phyloP scores from a whole-genome alignment of 352 stramenopile genomes.

The Phytophthora aleatoria region DNA sequence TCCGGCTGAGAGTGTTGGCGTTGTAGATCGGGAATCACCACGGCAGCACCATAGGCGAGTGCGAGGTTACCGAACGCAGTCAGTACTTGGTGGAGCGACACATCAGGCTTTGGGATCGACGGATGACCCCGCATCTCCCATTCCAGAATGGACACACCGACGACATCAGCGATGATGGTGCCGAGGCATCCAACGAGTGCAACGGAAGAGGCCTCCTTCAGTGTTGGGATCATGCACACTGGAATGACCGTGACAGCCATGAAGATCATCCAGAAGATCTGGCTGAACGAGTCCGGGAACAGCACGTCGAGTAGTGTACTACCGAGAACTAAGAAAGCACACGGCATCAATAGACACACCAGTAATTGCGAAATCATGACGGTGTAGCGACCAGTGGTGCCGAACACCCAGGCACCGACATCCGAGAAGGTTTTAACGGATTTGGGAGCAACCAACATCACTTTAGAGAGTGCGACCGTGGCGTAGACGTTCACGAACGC shows the following conservation, averaged over 20 bases:
- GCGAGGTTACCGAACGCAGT: constrained; percentile 40
- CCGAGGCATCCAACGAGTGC: constrained; percentile 36
- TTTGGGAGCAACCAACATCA: constrained; percentile 39
- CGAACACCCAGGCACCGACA: constrained; percentile 51
- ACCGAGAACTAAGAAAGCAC: constrained; percentile 56
- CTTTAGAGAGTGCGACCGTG: constrained; percentile 46
- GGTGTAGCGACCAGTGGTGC: constrained; percentile 41
- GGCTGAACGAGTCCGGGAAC: constrained; percentile 54
- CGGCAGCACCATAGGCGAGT: constrained; percentile 32
- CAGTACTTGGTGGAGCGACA: constrained; percentile 37
- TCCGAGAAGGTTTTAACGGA: constrained; percentile 55
- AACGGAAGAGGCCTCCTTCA: constrained; percentile 34
- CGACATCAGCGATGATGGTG: constrained; percentile 37
- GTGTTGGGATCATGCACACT: constrained; percentile 38
- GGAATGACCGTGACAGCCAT: constrained; percentile 42
- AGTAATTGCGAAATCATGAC: constrained; percentile 52
- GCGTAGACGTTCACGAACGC: constrained; percentile 69
- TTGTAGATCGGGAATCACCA: constrained; percentile 41
- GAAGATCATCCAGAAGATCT: constrained; percentile 46
- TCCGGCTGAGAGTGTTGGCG: constrained; percentile 51
- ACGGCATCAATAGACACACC: constrained; percentile 52
- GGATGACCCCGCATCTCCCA: constrained; percentile 41
- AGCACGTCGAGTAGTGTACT: constrained; percentile 51
- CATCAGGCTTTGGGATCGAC: constrained; percentile 31
- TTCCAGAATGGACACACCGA: constrained; percentile 37